phyloP scores from a whole-genome alignment of 2,329 filamentous ascomycete species.

The Beauveria varroae region DNA sequence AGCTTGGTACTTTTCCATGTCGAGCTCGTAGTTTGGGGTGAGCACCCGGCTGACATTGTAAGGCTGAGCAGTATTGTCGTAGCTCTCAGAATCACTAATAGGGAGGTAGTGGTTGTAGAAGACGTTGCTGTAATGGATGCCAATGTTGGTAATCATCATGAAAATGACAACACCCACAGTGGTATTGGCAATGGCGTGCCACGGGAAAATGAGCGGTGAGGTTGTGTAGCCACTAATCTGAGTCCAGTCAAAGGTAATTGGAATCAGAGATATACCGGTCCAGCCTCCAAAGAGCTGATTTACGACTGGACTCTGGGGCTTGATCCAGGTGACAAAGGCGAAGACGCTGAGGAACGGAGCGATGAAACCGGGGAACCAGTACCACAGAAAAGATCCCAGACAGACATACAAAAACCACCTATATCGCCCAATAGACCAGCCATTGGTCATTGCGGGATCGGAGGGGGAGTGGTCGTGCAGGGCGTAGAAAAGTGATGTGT shows the following conservation, averaged over 20 bases:
- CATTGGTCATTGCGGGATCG: slow-evolving; percentile 32
- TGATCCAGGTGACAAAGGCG: slow-evolving; percentile 48
- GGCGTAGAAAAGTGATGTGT: slow-evolving; percentile 39
- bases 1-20: slow-evolving; percentile 39
- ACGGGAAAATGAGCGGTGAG: slow-evolving; percentile 33
- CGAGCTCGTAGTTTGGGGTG: slow-evolving; percentile 36
- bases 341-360: slow-evolving; percentile 45
- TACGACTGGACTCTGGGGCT: slow-evolving; percentile 43
- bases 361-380: slow-evolving; percentile 46
- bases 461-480: slow-evolving; percentile 34
- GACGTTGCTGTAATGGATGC: slow-evolving; percentile 37
- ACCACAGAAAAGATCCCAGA: slow-evolving; percentile 39
- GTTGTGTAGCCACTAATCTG: slow-evolving; percentile 33
- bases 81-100: slow-evolving; percentile 43
- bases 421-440: slow-evolving; percentile 38
- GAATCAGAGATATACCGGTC: slow-evolving; percentile 45
- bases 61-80: slow-evolving; percentile 45
- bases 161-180: slow-evolving; percentile 36
- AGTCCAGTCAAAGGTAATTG: slow-evolving; percentile 44
- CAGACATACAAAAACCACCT: slow-evolving; percentile 38
- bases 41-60: slow-evolving; percentile 49
- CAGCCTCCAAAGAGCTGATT: slow-evolving; percentile 50
- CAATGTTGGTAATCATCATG: slow-evolving; percentile 36
- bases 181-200: slow-evolving; percentile 39
- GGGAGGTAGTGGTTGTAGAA: slow-evolving; percentile 47